Conservation (phyloP, 495 filamentous ascomycete genomes). For the Amphirosellinia nigrospora region DNA sequence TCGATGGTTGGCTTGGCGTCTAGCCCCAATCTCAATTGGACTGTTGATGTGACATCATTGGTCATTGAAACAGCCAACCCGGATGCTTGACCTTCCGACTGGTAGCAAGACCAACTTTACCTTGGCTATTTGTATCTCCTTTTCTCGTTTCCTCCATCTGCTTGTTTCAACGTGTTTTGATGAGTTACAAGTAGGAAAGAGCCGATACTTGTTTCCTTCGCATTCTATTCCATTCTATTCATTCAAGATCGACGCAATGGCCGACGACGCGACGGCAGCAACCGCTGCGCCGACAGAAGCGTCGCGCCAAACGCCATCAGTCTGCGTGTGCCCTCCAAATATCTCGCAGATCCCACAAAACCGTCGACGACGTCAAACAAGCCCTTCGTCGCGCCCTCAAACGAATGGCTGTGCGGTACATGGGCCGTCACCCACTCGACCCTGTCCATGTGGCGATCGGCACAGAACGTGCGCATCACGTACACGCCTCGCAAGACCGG, state of each 20-base stretch:
- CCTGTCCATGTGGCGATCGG: slow-evolving; percentile 73
- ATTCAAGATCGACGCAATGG: slow-evolving; percentile 22
- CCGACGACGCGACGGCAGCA: slow-evolving; percentile 23
- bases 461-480: slow-evolving; percentile 76
- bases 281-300: neutral
- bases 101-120: neutral
- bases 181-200: neutral
- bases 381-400: slow-evolving; percentile 57
- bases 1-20: slow-evolving; percentile 2
- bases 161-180: neutral
- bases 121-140: neutral
- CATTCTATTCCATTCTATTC: neutral
- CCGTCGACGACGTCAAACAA: slow-evolving; percentile 30
- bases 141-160: neutral
- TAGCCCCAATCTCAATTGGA: neutral
- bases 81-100: slow-evolving; percentile 18
- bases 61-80: slow-evolving; percentile 7
- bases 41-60: slow-evolving; percentile 19
- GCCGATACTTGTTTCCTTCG: neutral
- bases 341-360: slow-evolving; percentile 37
- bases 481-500: slow-evolving; percentile 59
- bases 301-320: slow-evolving; percentile 32
- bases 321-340: slow-evolving; percentile 54
- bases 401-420: slow-evolving; percentile 66
- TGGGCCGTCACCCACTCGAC: slow-evolving; percentile 81